Conservation (phyloP, 257 asterid species). For the Nicotiana sylvestris region DNA sequence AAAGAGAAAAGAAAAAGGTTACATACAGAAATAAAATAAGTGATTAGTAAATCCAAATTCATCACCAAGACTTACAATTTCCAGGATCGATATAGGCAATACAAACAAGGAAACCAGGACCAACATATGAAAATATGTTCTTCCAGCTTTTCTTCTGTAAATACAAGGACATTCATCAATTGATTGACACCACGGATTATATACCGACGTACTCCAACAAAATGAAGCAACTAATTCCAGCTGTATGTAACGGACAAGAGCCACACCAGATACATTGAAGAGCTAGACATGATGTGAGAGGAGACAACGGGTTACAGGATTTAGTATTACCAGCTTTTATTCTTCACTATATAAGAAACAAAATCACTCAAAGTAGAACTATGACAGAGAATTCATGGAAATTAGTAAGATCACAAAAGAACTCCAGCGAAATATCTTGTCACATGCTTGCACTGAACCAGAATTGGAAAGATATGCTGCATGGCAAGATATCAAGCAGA, state of each 20-base stretch:
- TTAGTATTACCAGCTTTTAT: not conserved
- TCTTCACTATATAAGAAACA: not conserved
- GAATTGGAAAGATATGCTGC: too few species aligned
- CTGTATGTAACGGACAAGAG: not conserved
- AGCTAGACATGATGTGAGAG: not conserved
- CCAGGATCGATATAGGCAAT: conserved; percentile 99
- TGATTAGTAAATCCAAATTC: not conserved
- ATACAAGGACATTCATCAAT: not conserved
- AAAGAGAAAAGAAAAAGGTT: not conserved
- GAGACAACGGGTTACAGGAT: not conserved
- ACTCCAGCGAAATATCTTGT: not conserved
- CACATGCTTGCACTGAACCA: not conserved
- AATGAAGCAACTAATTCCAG: not conserved
- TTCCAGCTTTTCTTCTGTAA: conserved; percentile 83
- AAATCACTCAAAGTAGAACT: not conserved
- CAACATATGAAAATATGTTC: conserved; percentile 77
- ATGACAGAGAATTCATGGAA: not conserved
- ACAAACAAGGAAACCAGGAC: conserved; percentile 98
- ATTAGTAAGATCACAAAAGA: not conserved
- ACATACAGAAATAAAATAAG: not conserved
- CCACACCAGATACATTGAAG: not conserved
- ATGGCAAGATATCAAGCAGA: too few species aligned
- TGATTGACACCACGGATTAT: not conserved
- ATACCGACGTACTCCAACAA: not conserved
- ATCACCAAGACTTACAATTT: conserved; percentile 54